Percentiles rank a stretch among this genome's conserved stretches.
Conservation (phyloP, 2,329 filamentous ascomycete genomes). For the Ceratocystis colombiana region DNA sequence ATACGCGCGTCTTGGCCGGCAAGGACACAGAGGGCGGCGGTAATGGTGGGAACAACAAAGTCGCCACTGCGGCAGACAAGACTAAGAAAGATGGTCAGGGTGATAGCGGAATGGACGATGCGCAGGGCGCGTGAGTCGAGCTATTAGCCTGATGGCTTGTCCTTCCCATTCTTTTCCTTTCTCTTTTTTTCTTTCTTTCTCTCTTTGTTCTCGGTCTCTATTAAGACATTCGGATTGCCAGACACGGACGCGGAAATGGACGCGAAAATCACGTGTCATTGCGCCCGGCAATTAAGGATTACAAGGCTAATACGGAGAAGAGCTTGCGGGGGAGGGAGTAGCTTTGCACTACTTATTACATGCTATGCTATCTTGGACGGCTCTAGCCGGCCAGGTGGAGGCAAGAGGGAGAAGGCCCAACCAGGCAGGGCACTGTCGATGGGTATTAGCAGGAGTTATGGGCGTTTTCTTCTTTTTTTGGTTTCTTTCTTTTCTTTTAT, state of each 20-base stretch:
- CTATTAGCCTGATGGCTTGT: too few relatives aligned
- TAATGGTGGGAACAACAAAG: constrained; percentile 14
- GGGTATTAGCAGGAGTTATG: constrained; percentile 9
- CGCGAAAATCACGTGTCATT: too few relatives aligned
- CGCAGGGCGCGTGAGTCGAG: constrained; percentile 8
- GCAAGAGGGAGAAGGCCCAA: background rate
- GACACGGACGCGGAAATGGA: too few relatives aligned
- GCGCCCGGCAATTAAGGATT: too few relatives aligned
- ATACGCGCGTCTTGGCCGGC: constrained; percentile 55
- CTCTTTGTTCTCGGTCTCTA: background rate
- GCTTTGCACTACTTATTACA: too few relatives aligned
- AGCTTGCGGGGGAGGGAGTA: background rate
- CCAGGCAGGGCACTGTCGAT: background rate
- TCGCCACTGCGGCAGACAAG: background rate
- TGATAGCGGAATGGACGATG: constrained; percentile 35
- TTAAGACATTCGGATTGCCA: too few relatives aligned
- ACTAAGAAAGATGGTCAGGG: constrained; percentile 31
- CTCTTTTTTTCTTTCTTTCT: background rate
- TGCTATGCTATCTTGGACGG: too few relatives aligned
- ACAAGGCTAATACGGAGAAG: too few relatives aligned
- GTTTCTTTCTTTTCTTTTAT: background rate
- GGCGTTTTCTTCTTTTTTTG: constrained; percentile 1
- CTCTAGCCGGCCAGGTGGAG: background rate
- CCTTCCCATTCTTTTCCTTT: background rate
- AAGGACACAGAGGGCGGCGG: constrained; percentile 41